Base-by-base conservation (phyloP, 805 yeast species). In the Lipomyces lipofer region DNA sequence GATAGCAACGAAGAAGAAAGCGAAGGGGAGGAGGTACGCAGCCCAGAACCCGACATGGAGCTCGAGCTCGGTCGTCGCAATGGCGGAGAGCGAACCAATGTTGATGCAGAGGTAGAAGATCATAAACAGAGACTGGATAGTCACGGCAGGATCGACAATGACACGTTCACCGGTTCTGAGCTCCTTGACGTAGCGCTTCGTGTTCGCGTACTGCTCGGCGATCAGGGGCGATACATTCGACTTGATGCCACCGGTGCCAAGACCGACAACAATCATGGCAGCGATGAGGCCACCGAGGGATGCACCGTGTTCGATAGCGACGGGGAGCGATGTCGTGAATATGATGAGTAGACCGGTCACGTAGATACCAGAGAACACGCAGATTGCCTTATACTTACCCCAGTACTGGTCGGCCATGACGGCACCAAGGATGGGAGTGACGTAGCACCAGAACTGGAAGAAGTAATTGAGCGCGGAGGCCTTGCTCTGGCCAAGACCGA, bases 241-340 rank as follows among this genome's bases (percentile, higher is more conserved):
- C 69, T 87, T 87, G 67, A 87, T 87, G 63, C 89, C 85, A 66
- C 94, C 94, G 29, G 94, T 84, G 38, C 89, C 92, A 36, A 85
- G 63, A 62, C 92, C 92, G 64, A 87, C 80, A 49, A 82, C 69
- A 54, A 82, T 70, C 70, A 82, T 78, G 29, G 81, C 77, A 42
- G 75, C 73, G 47, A 79, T 67, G 54, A 82, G 80, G 39, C 92
- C 91, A 59, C 83, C 89, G 51, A 82, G 68, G 28, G 87, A 81
- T 27, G 82, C 78, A 21, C 74, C 73, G 43, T 70, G 70, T 24
- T 69, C 68, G 33, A 79, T 73, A 39, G 84, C 75, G 15, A 78
- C 73, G 24, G 90, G 91, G 49, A 86, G 70, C 6, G 91, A 83
- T 28, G 94, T 86, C 55, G 83, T 74, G 66, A 86, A 82, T 47